These are phyloP conservation scores for Piromyces finnis DNA, from an alignment of 192 early-diverging fungal species.

Conservation along the genomic window DNA sequence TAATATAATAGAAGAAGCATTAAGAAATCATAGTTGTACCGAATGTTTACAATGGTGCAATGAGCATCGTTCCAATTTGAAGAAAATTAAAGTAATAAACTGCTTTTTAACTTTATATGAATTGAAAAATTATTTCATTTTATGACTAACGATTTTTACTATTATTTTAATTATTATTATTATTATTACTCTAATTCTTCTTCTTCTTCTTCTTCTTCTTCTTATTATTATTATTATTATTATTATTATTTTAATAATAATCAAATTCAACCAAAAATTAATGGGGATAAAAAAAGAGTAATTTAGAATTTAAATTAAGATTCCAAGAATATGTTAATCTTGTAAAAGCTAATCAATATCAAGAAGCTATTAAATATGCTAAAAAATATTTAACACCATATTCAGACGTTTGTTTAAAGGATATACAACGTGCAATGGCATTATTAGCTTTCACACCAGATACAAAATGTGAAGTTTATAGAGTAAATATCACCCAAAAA, in stretches of 20 bases:
- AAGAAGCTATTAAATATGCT: slow-evolving; percentile 70
- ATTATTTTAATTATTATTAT: too few relatives aligned
- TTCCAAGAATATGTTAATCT: slow-evolving; percentile 92
- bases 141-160: too few relatives aligned
- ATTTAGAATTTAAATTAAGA: slow-evolving; percentile 88
- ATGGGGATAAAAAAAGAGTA: slow-evolving; percentile 50
- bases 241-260: too few relatives aligned
- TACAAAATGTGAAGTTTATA: slow-evolving; percentile 68
- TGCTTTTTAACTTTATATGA: too few relatives aligned
- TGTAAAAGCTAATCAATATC: slow-evolving; percentile 32
- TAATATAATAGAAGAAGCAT: slow-evolving; percentile 58
- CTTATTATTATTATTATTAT: too few relatives aligned
- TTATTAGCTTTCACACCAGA: slow-evolving; percentile 64
- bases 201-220: too few relatives aligned
- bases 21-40: slow-evolving; percentile 57
- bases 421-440: slow-evolving; percentile 79
- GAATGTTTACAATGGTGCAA: slow-evolving; percentile 87
- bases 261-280: background rate
- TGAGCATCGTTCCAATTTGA: slow-evolving; percentile 72
- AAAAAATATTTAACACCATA: slow-evolving; percentile 67
- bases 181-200: too few relatives aligned
- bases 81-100: slow-evolving; percentile 75
- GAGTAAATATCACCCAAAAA: too few relatives aligned
- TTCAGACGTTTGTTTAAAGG: slow-evolving; percentile 51
- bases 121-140: too few relatives aligned